Evolutionary conservation across 2,329 filamentous ascomycete genomes (phyloP), one percentile per base, ranked within the genome.

Genomic region (Colletotrichum tanaceti): DNA sequence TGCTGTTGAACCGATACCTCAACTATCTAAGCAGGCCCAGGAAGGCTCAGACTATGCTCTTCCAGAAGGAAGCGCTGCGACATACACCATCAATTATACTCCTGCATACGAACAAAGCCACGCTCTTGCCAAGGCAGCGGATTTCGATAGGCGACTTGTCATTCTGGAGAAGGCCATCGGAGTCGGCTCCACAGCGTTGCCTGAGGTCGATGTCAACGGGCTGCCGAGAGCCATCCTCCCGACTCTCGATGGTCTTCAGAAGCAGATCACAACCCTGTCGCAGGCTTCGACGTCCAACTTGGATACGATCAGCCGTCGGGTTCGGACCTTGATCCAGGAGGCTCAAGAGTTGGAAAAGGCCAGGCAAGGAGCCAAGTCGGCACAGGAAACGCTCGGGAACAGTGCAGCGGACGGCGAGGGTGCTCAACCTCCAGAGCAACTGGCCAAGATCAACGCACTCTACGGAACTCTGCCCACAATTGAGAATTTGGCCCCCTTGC

Each of bases 391-490:
- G 35, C 80, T 90, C 24, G 83, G 83, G 11, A 79, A 82, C 38
- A 82, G 84, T 20, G 82, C 77, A 10, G 77, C 81, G 4, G 73
- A 80, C 1, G 75, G 81, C 5, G 81, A 84, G 22, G 74, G 75
- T 10, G 78, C 73, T 35, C 81, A 87, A 65, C 84, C 90, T 71
- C 82, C 85, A 10, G 93, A 97, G 73, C 92, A 97, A 74, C 86
- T 90, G 47, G 86, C 92, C 61, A 97, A 97, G 78, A 92, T 99
- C 77, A 96, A 97, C 72, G 93, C 94, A 1, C 87, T 99, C 5
- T 98, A 98, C 79, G 91, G 92, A 1, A 93, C 93, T 3, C 83
- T 99, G 18, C 91, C 94, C 1, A 96, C 93, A 0, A 96, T 99
- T 67, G 94, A 97, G 79, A 92, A 87, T 65, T 85, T 99, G 9